Evolutionary conservation across 176 grass and related monocot species (phyloP), one percentile per base, ranked within the genome.

Genomic region (Phyllostachys edulis): DNA sequence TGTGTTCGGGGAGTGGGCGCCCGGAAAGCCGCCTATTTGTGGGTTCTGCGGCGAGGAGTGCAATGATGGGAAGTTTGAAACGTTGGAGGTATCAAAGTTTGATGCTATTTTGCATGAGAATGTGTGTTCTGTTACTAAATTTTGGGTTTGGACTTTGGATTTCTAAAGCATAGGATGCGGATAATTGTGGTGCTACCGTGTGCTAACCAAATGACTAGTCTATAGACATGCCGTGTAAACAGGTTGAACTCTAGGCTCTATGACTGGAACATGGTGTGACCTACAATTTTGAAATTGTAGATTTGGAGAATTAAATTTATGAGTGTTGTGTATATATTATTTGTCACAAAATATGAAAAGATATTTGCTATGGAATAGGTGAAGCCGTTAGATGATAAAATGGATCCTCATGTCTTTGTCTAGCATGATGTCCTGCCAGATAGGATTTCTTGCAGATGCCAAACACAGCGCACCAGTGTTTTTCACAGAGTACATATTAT

Each of bases 1-100:
- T 65, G 90, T 94, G 39, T 97, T 92, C 46, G 92, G 92, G 21
- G 94, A 94, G 60, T 92, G 86, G 88, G 51, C 46, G 1, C 90
- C 92, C 0, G 80, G 92, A 57, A 92, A 85, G 83, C 73, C 50
- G 16, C 87, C 77, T 40, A 24, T 89, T 20, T 94, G 90, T 34
- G 90, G 80, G 56, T 80, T 89, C 29, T 92, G 90, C 16, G 84
- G 86, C 5, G 20, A 75, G 11, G 84, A 84, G 62, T 92, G 88
- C 84, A 62, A 41, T 46, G 40, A 70, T 37, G 75, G 39, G 6
- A 64, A 76, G 7, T 50, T 57, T 65, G 80, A 94, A 83, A 74
- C 63, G 12, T 46, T 88, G 78, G 83, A 94, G 94, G 94, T 97
- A 93, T 38, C 49, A 4, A 9, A 42, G 17, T 40, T 67, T 39